Conservation (phyloP, 495 filamentous ascomycete genomes). For the Tuber brumale region DNA sequence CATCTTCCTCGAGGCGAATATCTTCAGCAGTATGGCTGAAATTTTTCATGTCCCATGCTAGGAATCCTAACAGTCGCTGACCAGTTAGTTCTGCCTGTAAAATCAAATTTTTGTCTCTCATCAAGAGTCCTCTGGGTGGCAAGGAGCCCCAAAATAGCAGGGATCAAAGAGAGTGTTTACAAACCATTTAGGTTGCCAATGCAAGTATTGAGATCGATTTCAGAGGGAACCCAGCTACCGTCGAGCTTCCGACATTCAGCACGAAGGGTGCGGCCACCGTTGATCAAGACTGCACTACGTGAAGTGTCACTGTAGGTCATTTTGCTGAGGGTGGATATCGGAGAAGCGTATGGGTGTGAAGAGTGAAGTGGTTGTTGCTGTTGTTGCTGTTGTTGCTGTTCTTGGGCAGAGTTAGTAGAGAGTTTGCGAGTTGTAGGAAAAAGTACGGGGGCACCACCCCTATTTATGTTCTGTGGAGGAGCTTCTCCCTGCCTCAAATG, state of each 20-base stretch:
- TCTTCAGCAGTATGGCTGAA: conserved; percentile 8
- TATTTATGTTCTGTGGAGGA: neutral
- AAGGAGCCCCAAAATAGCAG: neutral
- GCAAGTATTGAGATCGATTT: conserved; percentile 21
- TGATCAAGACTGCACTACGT: conserved; percentile 6
- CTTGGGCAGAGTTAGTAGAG: neutral
- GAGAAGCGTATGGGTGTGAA: conserved; percentile 1
- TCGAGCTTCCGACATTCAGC: conserved; percentile 13
- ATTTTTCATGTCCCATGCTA: conserved; percentile 18
- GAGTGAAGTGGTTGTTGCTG: neutral
- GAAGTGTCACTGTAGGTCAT: neutral
- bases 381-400: neutral
- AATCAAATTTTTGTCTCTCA: neutral
- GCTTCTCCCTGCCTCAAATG: neutral
- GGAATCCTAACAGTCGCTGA: conserved; percentile 15
- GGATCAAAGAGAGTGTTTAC: neutral
- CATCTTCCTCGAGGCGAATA: conserved; percentile 14
- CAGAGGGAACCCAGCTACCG: conserved; percentile 5
- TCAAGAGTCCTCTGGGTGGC: neutral
- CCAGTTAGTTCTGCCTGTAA: neutral
- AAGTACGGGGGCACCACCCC: neutral
- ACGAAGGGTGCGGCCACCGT: conserved; percentile 14
- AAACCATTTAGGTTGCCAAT: conserved; percentile 36
- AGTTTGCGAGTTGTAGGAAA: neutral
- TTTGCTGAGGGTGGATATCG: neutral